phyloP scores from a whole-genome alignment of 768 basidiomycete species.

The Lactarius tabidus region DNA sequence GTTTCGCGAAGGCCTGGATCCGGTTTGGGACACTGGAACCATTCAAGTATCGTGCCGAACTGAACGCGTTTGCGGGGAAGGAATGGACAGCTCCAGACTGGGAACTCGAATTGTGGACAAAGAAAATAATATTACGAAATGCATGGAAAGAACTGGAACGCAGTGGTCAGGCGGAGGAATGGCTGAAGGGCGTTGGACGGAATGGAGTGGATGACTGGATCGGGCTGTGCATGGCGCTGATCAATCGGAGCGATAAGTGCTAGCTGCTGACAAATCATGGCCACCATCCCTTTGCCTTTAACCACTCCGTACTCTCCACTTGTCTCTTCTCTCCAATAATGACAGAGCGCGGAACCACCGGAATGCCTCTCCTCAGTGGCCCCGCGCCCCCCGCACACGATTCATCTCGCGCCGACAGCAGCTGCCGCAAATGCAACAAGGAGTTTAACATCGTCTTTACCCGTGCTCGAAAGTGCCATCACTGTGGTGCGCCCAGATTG shows the following conservation, averaged over 20 bases:
- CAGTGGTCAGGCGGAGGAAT: slow-evolving; percentile 52
- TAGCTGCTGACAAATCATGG: background rate
- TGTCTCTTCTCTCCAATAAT: background rate
- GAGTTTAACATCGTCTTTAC: slow-evolving; percentile 68
- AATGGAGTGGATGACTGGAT: slow-evolving; percentile 60
- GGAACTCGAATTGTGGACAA: slow-evolving; percentile 53
- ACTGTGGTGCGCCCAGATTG: slow-evolving; percentile 54
- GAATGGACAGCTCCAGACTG: slow-evolving; percentile 45
- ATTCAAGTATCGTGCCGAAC: slow-evolving; percentile 61
- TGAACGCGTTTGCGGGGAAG: slow-evolving; percentile 46
- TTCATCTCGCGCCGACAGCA: slow-evolving; percentile 32
- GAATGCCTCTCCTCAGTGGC: slow-evolving; percentile 70
- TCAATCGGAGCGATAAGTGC: slow-evolving; percentile 30
- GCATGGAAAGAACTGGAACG: slow-evolving; percentile 58
- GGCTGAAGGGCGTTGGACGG: slow-evolving; percentile 62
- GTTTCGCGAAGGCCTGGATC: slow-evolving; percentile 56
- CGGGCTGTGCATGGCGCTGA: slow-evolving; percentile 39
- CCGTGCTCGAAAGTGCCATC: slow-evolving; percentile 63
- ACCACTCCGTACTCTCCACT: background rate
- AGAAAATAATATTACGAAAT: slow-evolving; percentile 44
- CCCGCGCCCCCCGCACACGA: slow-evolving; percentile 44
- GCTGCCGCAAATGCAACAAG: slow-evolving; percentile 68
- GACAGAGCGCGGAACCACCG: slow-evolving; percentile 30
- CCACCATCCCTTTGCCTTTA: background rate
- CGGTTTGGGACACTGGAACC: slow-evolving; percentile 49